A percentile compares a stretch with the other conserved stretches of the same genome.
These are phyloP conservation scores for Xylaria sp. DNA, from an alignment of 2,329 filamentous ascomycete genomes.

Conservation along the genomic window DNA sequence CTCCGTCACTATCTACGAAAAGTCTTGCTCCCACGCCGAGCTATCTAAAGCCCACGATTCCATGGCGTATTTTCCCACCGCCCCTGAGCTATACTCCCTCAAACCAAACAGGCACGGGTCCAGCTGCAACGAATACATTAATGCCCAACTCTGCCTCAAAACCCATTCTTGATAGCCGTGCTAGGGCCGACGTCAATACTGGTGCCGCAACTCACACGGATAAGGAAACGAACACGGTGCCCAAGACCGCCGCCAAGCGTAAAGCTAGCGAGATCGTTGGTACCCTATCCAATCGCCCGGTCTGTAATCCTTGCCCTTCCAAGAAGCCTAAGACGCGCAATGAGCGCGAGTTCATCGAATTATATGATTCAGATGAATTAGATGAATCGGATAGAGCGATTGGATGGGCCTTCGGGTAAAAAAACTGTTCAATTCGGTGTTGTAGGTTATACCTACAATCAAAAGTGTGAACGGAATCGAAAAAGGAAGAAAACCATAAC, in stretches of 20 bases:
- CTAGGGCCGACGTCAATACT: background rate
- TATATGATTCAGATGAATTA: background rate
- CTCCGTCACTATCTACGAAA: background rate
- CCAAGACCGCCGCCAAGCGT: background rate
- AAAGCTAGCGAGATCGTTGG: background rate
- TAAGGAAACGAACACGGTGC: background rate
- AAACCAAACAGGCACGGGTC: background rate
- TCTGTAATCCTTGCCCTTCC: background rate
- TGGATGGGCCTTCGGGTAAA: too few species aligned
- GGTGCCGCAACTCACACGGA: background rate
- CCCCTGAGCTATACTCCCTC: background rate
- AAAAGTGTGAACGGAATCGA: background rate
- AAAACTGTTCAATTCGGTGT: background rate
- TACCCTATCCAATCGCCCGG: background rate
- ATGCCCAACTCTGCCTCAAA: background rate
- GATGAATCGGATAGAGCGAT: too few species aligned
- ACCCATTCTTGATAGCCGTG: background rate
- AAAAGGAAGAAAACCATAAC: background rate
- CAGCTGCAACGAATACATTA: background rate
- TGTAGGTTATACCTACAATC: too few species aligned
- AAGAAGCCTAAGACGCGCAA: background rate
- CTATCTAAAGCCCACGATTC: background rate
- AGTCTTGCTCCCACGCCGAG: background rate
- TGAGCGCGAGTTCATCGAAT: background rate
- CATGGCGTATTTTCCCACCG: background rate